Evolutionary conservation across 1,284 basidiomycete species (phyloP), one percentile per base, ranked within the genome.

Genomic region (Melampsora americana): DNA sequence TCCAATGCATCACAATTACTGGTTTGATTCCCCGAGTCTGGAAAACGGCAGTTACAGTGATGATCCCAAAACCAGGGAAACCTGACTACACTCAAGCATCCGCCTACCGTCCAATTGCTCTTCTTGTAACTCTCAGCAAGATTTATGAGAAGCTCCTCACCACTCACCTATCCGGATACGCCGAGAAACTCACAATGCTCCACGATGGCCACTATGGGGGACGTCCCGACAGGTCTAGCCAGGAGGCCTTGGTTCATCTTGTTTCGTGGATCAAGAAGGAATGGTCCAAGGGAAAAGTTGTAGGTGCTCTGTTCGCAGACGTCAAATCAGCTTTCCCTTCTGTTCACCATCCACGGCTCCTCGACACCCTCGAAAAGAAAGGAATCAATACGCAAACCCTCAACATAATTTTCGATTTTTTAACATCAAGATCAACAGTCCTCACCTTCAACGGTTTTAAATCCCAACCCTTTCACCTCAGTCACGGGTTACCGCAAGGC

Each of bases 31-130:
- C 69, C 5, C 1, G 14, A 0, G 28, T 5, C 5, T 71, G 69
- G 69, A 71, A 71, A 44, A 32, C 20, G 14, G 69, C 59, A 16
- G 30, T 46, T 6, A 71, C 69, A 1, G 39, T 61, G 18, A 71
- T 71, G 39, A 71, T 71, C 56, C 69, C 11, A 5, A 70, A 61
- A 39, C 53, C 46, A 26, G 67, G 67, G 9, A 53, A 59, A 56
- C 50, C 67, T 2, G 30, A 69, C 39, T 69, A 69, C 50, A 69
- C 67, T 2, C 50, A 28, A 14, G 42, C 53, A 2, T 9, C 9
- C 1, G 67, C 67, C 2, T 69, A 69, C 39, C 50, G 20, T 5
- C 50, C 67, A 1, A 69, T 69, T 2, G n/a, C 48, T 1, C 50
- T 69, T 20, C 53, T 69, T 18, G 56, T 28, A 42, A 16, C 66